Percentiles rank a stretch among this genome's conserved stretches.
Evolutionary conservation across 1,284 basidiomycete genomes (phyloP).

Genomic region (Vanrija humicola): DNA sequence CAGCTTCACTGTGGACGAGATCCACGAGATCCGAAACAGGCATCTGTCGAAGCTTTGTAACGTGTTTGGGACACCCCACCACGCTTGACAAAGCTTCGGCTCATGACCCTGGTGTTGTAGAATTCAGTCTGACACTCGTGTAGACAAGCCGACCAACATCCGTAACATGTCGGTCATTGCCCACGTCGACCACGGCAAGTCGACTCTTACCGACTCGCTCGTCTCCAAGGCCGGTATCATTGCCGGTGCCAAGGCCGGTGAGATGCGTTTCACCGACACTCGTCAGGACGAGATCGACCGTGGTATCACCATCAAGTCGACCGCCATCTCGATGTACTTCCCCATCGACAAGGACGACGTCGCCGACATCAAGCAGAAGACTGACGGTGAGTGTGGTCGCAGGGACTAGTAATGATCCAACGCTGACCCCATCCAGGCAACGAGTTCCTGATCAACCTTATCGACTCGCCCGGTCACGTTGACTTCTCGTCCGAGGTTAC

Average conservation of each 20-base stretch:
- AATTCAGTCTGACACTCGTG: conserved; percentile 38
- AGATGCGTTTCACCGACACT: conserved; percentile 97
- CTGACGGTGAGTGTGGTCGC: conserved; percentile 59
- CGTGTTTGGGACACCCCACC: conserved; percentile 55
- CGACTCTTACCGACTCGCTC: conserved; percentile 97
- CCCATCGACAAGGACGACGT: conserved; percentile 88
- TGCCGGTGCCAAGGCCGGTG: conserved; percentile 89
- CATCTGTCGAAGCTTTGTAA: not conserved
- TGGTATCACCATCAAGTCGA: conserved; percentile 99
- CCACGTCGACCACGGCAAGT: conserved; percentile 99
- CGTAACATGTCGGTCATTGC: conserved; percentile 98
- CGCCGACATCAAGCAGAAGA: conserved; percentile 84
- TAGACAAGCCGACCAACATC: conserved; percentile 45
- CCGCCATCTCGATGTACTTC: conserved; percentile 99
- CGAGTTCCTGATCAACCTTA: conserved; percentile 99
- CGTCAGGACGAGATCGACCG: conserved; percentile 97
- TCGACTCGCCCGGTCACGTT: conserved; percentile 99
- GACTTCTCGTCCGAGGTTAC: conserved; percentile 99
- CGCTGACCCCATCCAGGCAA: conserved; percentile 56
- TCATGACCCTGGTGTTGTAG: conserved; percentile 34
- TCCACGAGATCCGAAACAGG: no score
- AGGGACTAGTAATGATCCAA: not conserved
- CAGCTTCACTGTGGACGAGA: not conserved
- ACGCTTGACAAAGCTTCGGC: no score
- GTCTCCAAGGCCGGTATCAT: conserved; percentile 99